These are phyloP conservation scores for Luvunga scandens DNA, from an alignment of 345 rosid species.

Conservation along the genomic window DNA sequence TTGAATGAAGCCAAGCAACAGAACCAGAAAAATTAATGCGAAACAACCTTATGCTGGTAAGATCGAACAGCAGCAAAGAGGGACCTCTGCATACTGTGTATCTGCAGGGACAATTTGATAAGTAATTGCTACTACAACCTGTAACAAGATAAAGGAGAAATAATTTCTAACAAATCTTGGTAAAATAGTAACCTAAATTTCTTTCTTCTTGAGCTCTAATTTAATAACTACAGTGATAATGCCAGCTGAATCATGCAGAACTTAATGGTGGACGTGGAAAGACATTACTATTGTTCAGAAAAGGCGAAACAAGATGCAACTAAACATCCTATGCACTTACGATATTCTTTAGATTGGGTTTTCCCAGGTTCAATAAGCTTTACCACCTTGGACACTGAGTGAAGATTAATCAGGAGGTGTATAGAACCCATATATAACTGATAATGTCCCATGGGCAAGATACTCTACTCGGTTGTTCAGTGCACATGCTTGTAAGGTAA, in stretches of 20 bases:
- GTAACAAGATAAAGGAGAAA: constrained; percentile 18
- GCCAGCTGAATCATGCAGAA: neutral
- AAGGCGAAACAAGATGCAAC: neutral
- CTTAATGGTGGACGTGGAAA: neutral
- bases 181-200: neutral
- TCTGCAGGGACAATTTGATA: constrained; percentile 77
- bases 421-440: neutral
- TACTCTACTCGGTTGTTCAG: neutral
- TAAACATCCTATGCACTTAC: neutral
- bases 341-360: neutral
- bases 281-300: neutral
- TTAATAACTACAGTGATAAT: neutral
- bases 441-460: neutral
- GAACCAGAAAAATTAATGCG: constrained; percentile 1
- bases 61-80: constrained; percentile 65
- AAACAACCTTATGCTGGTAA: constrained; percentile 57
- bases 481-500: neutral
- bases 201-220: neutral
- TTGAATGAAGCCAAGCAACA: neutral
- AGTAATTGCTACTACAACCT: constrained; percentile 74
- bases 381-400: neutral
- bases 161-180: neutral
- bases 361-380: neutral
- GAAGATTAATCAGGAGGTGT: neutral
- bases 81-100: constrained; percentile 78